Evolutionary conservation across 768 basidiomycete genomes (phyloP), one percentile per base, ranked within the genome.

Genomic region (Crassisporium funariophilum): DNA sequence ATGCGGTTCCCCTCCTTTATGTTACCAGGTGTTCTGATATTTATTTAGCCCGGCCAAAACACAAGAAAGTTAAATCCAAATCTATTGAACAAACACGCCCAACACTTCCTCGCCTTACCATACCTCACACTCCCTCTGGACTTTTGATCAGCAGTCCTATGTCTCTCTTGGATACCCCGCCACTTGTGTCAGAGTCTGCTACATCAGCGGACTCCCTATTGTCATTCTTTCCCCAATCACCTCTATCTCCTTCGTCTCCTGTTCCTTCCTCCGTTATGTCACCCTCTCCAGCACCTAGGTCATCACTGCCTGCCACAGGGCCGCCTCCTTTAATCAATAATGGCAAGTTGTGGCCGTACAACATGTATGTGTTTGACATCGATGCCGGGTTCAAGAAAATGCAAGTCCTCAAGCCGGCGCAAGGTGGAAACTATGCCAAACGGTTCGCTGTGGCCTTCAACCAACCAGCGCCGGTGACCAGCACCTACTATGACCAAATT

Each of bases 311-410:
- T 6, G 2, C 41, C 10, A 13, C 37, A 25, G 33, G 12, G 16
- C 29, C 38, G 20, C 40, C 45, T 29, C 13, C 23, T 24, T 31
- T 17, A 2, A 7, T 34, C 16, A 19, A 7, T 4, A 23, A 42
- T 0, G 17, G 20, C 1, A 50, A 50, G 27, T 20, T 38, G 12
- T 52, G 50, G 49, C 59, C 55, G 29, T 47, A 24, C 27, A 43
- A 41, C 21, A 49, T 48, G 46, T 50, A 50, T 48, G 42, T 35
- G 1, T 29, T 55, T n/a, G 58, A 61, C 23, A 61, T 61, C 53
- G 44, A 4, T n/a, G 33, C 41, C 1, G 44, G 49, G 10, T 58
- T 61, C 27, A 13, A 23, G 8, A 31, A 6, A 12, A 59, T 59
- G 46, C 43, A 51, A 24, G 15, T 16, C 2, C 16, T 12, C 10